phyloP scores from a whole-genome alignment of 2,329 filamentous ascomycete species.

The Sphaerostilbella broomeana region DNA sequence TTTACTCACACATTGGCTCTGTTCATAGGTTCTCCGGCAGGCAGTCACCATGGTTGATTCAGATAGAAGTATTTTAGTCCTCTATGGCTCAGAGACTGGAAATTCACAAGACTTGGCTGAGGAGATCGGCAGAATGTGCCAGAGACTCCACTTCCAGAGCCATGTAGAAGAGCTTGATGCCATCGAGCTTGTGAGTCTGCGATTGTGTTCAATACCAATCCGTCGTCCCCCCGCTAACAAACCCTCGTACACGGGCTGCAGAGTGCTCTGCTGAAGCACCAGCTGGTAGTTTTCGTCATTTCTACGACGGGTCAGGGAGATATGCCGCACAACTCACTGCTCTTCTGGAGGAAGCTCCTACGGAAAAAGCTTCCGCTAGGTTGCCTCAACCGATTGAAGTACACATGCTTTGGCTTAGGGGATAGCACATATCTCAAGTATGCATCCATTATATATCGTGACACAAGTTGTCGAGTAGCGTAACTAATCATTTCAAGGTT shows the following conservation, averaged over 20 bases:
- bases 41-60: slow-evolving; percentile 20
- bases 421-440: slow-evolving; percentile 93
- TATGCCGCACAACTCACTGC: slow-evolving; percentile 72
- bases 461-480: neutral
- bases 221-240: neutral
- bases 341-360: slow-evolving; percentile 80
- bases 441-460: slow-evolving; percentile 19
- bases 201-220: neutral
- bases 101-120: slow-evolving; percentile 88
- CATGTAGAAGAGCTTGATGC: slow-evolving; percentile 71
- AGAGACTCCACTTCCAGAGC: slow-evolving; percentile 73
- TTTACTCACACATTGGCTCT: too few relatives aligned
- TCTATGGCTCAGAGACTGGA: slow-evolving; percentile 93
- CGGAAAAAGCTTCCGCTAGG: slow-evolving; percentile 67
- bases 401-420: slow-evolving; percentile 84
- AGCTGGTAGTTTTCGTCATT: slow-evolving; percentile 68
- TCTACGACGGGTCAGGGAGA: slow-evolving; percentile 96
- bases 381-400: slow-evolving; percentile 62
- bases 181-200: slow-evolving; percentile 60
- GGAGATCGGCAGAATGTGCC: slow-evolving; percentile 67
- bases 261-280: slow-evolving; percentile 45
- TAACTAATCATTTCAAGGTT: slow-evolving; percentile 47
- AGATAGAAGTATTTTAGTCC: slow-evolving; percentile 53
- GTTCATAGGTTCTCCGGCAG: too few relatives aligned
- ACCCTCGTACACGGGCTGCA: slow-evolving; percentile 18